A percentile compares a stretch with the other conserved stretches of the same genome.
Conservation (phyloP, 805 yeast species). For the Komagataella populi region DNA sequence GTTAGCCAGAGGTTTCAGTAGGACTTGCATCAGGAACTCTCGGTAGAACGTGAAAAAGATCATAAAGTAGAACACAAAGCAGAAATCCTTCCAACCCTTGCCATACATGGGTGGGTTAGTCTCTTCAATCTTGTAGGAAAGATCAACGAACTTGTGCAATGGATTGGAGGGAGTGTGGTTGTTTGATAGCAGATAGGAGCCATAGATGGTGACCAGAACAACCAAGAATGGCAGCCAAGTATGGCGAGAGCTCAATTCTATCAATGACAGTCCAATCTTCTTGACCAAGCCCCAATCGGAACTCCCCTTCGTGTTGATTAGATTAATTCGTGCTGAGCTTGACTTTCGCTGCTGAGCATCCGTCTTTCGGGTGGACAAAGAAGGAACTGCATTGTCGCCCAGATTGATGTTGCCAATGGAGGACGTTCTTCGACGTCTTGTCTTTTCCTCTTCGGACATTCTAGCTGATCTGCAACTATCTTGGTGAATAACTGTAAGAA, state of each 20-base stretch:
- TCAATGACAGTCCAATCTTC: conserved; percentile 43
- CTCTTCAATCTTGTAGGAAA: conserved; percentile 50
- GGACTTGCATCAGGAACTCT: conserved; percentile 78
- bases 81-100: conserved; percentile 76
- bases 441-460: background rate
- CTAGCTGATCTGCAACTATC: background rate
- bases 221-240: conserved; percentile 66
- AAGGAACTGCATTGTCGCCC: conserved; percentile 61
- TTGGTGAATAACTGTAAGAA: background rate
- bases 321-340: conserved; percentile 16
- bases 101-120: conserved; percentile 54
- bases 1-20: conserved; percentile 61
- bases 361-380: conserved; percentile 53
- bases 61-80: conserved; percentile 69
- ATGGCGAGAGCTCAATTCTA: conserved; percentile 43
- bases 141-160: conserved; percentile 45
- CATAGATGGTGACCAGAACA: conserved; percentile 25
- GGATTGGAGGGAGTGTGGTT: conserved; percentile 47
- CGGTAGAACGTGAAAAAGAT: conserved; percentile 81
- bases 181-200: conserved; percentile 38
- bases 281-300: conserved; percentile 39
- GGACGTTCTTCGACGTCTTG: conserved; percentile 35
- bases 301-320: conserved; percentile 17
- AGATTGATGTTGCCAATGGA: conserved; percentile 64
- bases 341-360: conserved; percentile 26